Evolutionary conservation across 345 rosid genomes (phyloP).

Genomic region (Eucalyptus coolabah): DNA sequence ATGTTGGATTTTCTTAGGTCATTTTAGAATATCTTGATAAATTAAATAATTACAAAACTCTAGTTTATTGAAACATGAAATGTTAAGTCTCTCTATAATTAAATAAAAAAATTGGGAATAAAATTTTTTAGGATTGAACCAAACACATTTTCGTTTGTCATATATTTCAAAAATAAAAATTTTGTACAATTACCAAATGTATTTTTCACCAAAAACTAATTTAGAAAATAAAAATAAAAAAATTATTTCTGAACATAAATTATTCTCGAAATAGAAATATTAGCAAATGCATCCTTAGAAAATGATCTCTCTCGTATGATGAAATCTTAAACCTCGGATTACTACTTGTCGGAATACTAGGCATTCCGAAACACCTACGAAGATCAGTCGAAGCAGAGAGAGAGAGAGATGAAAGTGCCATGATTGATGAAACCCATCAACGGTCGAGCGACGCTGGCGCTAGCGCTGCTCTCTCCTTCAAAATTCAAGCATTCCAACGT

Average conservation of each 20-base stretch:
- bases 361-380: background rate
- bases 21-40: no score
- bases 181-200: rapidly evolving
- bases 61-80: no score
- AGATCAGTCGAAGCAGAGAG: background rate
- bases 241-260: no score
- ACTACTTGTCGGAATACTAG: background rate
- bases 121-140: rapidly evolving
- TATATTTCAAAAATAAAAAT: rapidly evolving
- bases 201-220: no score
- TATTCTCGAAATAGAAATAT: no score
- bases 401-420: background rate
- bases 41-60: no score
- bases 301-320: background rate
- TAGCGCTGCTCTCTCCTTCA: background rate
- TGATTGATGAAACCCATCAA: background rate
- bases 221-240: rapidly evolving
- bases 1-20: no score
- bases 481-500: background rate
- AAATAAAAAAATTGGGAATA: no score
- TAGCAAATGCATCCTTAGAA: no score
- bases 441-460: background rate
- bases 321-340: background rate
- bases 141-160: rapidly evolving
- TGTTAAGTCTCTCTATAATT: no score